These are phyloP conservation scores for Pleurotus sapidus DNA, from an alignment of 768 basidiomycete genomes.

Conservation along the genomic window DNA sequence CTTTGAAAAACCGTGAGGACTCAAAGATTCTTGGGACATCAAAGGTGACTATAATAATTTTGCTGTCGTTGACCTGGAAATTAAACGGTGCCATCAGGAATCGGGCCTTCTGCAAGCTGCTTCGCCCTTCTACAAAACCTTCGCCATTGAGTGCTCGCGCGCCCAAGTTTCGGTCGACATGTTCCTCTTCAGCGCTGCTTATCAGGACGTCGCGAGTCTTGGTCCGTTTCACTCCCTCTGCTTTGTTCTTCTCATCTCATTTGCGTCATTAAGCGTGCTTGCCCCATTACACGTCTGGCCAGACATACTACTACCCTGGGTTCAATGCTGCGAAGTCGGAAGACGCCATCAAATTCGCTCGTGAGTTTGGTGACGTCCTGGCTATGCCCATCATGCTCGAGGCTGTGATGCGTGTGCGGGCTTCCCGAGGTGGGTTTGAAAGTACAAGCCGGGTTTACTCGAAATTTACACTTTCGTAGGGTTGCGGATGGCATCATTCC, in stretches of 20 bases:
- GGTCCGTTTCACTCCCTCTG: conserved; percentile 41
- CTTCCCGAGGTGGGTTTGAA: conserved; percentile 71
- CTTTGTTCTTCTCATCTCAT: neutral
- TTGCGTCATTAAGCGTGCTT: conserved; percentile 60
- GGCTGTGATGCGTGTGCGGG: conserved; percentile 96
- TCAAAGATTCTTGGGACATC: conserved; percentile 93
- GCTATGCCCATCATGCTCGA: conserved; percentile 95
- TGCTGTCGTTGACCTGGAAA: neutral
- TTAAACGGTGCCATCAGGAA: conserved; percentile 49
- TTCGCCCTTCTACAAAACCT: conserved; percentile 95
- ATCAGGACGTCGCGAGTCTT: conserved; percentile 94
- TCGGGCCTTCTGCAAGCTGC: conserved; percentile 91
- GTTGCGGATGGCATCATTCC: conserved; percentile 94
- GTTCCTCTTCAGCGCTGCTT: conserved; percentile 94
- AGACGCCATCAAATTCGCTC: conserved; percentile 97
- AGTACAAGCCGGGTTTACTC: neutral
- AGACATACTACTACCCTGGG: conserved; percentile 97
- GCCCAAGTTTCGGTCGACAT: conserved; percentile 98
- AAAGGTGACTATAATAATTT: conserved; percentile 51
- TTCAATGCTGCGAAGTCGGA: conserved; percentile 94
- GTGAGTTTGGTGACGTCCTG: conserved; percentile 92
- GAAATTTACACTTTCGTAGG: conserved; percentile 35
- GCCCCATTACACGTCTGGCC: conserved; percentile 96
- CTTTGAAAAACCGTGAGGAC: conserved; percentile 95
- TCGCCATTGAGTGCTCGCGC: conserved; percentile 97